Conservation (phyloP, 2,329 filamentous ascomycete genomes). For the Diaporthe sp. region DNA sequence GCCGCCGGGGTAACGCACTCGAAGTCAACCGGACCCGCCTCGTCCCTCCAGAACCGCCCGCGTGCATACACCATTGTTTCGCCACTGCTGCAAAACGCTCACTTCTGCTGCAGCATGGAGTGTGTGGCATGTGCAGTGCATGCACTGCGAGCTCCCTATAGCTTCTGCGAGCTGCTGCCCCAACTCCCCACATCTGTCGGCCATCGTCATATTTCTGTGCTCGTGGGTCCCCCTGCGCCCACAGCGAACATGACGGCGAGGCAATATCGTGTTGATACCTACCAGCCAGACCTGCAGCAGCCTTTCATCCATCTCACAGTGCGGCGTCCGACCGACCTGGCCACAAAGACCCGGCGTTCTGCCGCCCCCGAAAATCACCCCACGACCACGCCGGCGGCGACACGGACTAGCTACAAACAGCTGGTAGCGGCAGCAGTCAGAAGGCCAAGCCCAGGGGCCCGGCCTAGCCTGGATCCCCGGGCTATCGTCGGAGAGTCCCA, state of each 20-base stretch:
- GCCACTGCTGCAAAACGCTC: slow-evolving; percentile 31
- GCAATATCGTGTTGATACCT: background rate
- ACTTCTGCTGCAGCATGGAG: slow-evolving; percentile 4
- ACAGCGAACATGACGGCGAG: slow-evolving; percentile 24
- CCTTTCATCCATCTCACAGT: slow-evolving; percentile 22
- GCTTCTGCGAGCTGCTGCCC: slow-evolving; percentile 6
- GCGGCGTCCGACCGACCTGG: background rate
- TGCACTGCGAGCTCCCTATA: slow-evolving; percentile 10
- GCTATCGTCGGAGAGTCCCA: slow-evolving; percentile 18
- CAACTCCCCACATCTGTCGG: background rate
- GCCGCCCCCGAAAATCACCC: slow-evolving; percentile 21
- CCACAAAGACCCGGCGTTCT: slow-evolving; percentile 11
- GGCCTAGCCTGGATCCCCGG: slow-evolving; percentile 2
- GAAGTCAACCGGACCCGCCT: background rate
- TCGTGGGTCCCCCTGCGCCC: background rate
- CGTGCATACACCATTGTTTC: slow-evolving; percentile 24
- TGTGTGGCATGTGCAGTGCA: slow-evolving; percentile 13
- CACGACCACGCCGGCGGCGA: slow-evolving; percentile 16
- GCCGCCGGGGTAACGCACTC: slow-evolving; percentile 1
- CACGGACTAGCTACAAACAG: slow-evolving; percentile 9
- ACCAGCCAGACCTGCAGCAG: background rate
- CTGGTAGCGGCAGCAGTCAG: slow-evolving; percentile 4
- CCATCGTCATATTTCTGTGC: slow-evolving; percentile 25
- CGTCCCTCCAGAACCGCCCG: background rate
- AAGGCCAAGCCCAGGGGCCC: slow-evolving; percentile 9